Evolutionary conservation across 257 asterid species (phyloP).

Genomic region (Catharanthus roseus): DNA sequence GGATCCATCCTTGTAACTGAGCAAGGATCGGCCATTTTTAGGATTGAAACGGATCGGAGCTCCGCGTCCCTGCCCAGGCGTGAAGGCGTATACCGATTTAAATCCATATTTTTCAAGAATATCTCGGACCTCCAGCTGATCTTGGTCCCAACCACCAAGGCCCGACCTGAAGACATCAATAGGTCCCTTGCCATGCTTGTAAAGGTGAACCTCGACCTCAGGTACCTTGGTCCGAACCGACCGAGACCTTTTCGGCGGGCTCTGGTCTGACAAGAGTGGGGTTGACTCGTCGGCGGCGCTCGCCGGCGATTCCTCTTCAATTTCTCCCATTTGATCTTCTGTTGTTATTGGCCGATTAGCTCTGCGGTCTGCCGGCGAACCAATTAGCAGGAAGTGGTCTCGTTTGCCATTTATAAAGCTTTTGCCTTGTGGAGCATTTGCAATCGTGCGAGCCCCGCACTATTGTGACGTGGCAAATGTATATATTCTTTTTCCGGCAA

Average conservation of each 20-base stretch:
- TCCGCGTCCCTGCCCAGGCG: slow-evolving; percentile 60
- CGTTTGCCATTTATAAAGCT: background rate
- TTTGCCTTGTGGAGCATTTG: background rate
- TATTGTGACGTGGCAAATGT: background rate
- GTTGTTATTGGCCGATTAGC: background rate
- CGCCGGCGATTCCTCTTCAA: slow-evolving; percentile 25
- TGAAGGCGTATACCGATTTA: slow-evolving; percentile 58
- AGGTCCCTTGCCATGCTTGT: slow-evolving; percentile 69
- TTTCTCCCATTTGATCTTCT: slow-evolving; percentile 21
- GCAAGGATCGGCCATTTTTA: slow-evolving; percentile 64
- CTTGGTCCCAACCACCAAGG: slow-evolving; percentile 77
- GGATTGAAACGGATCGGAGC: slow-evolving; percentile 69
- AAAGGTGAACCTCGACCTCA: slow-evolving; percentile 65
- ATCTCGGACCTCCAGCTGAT: slow-evolving; percentile 75
- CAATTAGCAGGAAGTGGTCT: background rate
- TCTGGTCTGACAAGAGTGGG: slow-evolving; percentile 35
- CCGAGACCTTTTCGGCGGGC: slow-evolving; percentile 25
- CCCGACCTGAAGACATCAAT: slow-evolving; percentile 46
- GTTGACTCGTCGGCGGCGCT: slow-evolving; percentile 27
- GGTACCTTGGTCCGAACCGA: slow-evolving; percentile 66
- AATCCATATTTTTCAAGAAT: slow-evolving; percentile 62
- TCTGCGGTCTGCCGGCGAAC: background rate
- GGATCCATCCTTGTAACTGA: slow-evolving; percentile 60
- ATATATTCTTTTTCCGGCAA: no score
- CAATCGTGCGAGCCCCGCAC: background rate